A percentile compares a stretch with the other conserved stretches of the same genome.
Conservation (phyloP, 2,329 filamentous ascomycete genomes). For the Xylaria sp. region DNA sequence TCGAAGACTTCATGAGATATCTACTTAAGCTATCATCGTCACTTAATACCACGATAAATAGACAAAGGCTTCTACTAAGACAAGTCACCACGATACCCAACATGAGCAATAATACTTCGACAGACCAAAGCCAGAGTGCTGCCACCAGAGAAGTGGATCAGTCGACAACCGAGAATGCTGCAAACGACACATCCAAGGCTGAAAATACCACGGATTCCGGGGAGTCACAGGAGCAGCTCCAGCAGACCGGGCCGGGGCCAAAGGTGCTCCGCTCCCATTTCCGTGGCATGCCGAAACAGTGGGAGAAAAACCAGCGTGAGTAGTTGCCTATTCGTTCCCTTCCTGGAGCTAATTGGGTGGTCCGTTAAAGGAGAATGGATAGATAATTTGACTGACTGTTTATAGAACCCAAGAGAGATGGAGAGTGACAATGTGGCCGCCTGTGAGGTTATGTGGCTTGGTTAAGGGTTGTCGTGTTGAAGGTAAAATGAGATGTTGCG, state of each 20-base stretch:
- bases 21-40: neutral
- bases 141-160: conserved; percentile 24
- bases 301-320: conserved; percentile 46
- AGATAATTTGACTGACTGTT: conserved; percentile 24
- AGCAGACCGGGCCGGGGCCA: conserved; percentile 29
- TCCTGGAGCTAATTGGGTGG: neutral
- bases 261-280: conserved; percentile 43
- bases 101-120: conserved; percentile 23
- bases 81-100: conserved; percentile 2
- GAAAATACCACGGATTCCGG: conserved; percentile 14
- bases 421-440: neutral
- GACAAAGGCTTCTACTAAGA: neutral
- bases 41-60: neutral
- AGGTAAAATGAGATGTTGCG: neutral
- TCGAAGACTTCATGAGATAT: conserved; percentile 7
- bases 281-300: conserved; percentile 45
- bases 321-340: neutral
- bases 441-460: neutral
- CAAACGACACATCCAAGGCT: conserved; percentile 8
- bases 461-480: neutral
- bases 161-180: conserved; percentile 12
- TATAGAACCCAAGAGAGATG: conserved; percentile 41
- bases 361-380: neutral
- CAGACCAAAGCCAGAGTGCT: conserved; percentile 20
- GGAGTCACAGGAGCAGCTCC: conserved; percentile 14